Conservation (phyloP, 371 early-diverging fungal genomes). For the Batkoa obscura region DNA sequence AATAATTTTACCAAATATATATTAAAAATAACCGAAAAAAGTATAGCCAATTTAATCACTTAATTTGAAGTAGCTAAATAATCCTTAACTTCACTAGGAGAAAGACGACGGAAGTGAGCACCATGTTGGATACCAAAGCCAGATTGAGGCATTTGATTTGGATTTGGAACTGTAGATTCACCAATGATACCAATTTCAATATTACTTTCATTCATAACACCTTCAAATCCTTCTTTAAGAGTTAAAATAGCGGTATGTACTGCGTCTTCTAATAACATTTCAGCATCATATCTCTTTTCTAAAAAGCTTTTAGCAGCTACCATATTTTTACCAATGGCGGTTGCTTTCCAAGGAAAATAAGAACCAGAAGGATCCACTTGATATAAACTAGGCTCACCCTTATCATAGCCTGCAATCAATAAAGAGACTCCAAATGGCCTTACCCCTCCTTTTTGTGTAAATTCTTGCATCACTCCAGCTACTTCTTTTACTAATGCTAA, state of each 20-base stretch:
- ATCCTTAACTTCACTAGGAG: conserved; percentile 71
- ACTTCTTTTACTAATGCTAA: conserved; percentile 88
- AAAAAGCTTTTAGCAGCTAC: conserved; percentile 94
- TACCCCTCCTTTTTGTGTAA: conserved; percentile 97
- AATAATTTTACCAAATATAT: too few relatives aligned
- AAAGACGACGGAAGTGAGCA: conserved; percentile 54
- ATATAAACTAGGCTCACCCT: conserved; percentile 71
- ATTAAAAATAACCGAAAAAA: too few relatives aligned
- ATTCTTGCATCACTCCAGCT: conserved; percentile 95
- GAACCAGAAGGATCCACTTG: conserved; percentile 98
- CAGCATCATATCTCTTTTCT: conserved; percentile 88
- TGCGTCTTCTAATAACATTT: conserved; percentile 94
- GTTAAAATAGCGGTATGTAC: conserved; percentile 95
- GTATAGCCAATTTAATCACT: too few relatives aligned
- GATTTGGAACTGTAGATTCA: conserved; percentile 21
- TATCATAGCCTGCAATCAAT: conserved; percentile 87
- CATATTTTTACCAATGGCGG: conserved; percentile 98
- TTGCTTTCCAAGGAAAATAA: conserved; percentile 96
- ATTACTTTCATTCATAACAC: conserved; percentile 78
- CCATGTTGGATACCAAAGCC: neutral
- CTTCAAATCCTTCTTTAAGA: conserved; percentile 95
- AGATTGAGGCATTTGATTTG: conserved; percentile 16
- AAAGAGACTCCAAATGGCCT: conserved; percentile 98
- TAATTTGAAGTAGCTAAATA: conserved; percentile 85
- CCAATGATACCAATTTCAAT: conserved; percentile 90